phyloP scores from a whole-genome alignment of 331 rosid genomes.

The Malus hybrid region DNA sequence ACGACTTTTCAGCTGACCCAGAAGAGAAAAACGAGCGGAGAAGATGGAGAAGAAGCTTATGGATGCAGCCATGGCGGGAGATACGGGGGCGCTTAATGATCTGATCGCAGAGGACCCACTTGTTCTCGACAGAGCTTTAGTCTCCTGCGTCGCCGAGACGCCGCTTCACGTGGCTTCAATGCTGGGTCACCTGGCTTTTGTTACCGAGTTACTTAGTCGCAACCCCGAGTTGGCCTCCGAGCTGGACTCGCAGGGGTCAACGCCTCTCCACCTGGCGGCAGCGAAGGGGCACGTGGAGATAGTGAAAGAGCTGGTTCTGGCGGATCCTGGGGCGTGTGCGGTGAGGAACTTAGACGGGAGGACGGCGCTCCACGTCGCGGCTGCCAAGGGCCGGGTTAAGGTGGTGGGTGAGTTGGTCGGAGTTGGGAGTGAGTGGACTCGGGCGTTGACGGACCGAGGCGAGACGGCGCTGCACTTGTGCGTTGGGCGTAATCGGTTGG shows the following conservation, averaged over 20 bases:
- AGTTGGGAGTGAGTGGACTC: background rate
- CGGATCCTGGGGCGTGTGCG: background rate
- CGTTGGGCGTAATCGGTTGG: conserved; percentile 7
- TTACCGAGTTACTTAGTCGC: conserved; percentile 2
- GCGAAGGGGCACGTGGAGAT: conserved; percentile 8
- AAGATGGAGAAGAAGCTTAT: conserved; percentile 23
- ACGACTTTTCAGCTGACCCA: background rate
- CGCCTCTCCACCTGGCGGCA: conserved; percentile 17
- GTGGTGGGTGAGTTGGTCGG: conserved; percentile 5
- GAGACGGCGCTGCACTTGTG: conserved; percentile 21
- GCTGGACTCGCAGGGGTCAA: conserved; percentile 10
- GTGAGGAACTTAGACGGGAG: conserved; percentile 16
- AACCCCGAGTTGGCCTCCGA: conserved; percentile 13
- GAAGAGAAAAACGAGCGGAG: background rate
- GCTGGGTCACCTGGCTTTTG: conserved; percentile 13
- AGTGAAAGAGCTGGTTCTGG: background rate
- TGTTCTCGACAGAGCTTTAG: conserved; percentile 1
- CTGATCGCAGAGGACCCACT: conserved; percentile 17
- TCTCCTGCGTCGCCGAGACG: conserved; percentile 6
- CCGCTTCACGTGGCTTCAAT: conserved; percentile 13
- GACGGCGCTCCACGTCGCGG: conserved; percentile 22
- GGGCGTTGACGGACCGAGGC: conserved; percentile 14
- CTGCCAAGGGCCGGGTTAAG: conserved; percentile 12
- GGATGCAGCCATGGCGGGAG: conserved; percentile 15
- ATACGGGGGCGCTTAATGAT: conserved; percentile 1